Base-by-base conservation (phyloP, 176 grass and related monocot species). In the Triticum dicoccoides region DNA sequence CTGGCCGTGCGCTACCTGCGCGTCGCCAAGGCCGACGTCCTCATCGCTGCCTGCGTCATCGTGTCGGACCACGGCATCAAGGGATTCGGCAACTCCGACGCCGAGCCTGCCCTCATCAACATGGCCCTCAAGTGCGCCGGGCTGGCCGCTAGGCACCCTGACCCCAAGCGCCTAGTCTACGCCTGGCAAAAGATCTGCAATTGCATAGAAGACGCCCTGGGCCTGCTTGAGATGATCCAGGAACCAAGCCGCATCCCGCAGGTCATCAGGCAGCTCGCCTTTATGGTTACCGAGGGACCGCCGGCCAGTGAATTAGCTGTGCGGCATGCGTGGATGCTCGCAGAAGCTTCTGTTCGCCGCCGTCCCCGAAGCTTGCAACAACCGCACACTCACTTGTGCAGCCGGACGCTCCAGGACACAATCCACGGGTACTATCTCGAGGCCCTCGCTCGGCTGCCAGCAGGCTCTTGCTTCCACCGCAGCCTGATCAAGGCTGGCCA, bases 1-100 rank as follows among this genome's bases (percentile, higher is more conserved):
- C 20, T 73, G 68, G 81, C 81, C 33, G 12, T 61, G n/a, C 81
- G 33, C 81, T 83, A 41, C 33, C 81, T 83, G 4, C 9, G 3
- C 13, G 13, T 59, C 67, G 81, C 81, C 33, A 51, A 15, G 21
- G 81, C 33, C 8, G 81, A 83, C 3, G 21, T 25, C 49, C 49
- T 83, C 30, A 33, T 83, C 33, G 81, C 67, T 21, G 23, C 67
- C 81, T 13, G 67, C 33, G 21, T 42, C 81, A 2, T 71, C 67
- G 32, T 11, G 13, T 23, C 5, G 3, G 67, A 83, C 81, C 0
- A 6, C 34, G 32, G 51, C 81, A 83, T 83, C 67, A 73, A 3
- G 49, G 15, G 68, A 2, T 83, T 83, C 69, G 54, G 4, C 5
- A 14, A 24, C 20, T 83, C 69, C 39, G 3, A n/a, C 7, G 38